Base-by-base conservation (phyloP, 2,329 filamentous ascomycete genomes). In the Periglandula ipomoeae region DNA sequence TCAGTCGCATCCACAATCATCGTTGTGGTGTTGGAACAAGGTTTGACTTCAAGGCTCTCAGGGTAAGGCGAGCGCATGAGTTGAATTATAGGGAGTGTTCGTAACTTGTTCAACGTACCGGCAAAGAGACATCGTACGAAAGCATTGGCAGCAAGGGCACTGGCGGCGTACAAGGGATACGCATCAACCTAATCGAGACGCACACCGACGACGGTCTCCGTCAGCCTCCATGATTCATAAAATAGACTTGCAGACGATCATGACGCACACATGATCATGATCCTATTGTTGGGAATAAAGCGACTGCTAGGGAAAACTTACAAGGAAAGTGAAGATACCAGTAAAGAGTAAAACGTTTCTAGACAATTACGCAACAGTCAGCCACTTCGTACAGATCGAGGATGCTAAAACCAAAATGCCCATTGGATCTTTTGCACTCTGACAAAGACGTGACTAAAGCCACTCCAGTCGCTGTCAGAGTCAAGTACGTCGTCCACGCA, bases 261-360 rank as follows among this genome's bases (percentile, higher is more conserved):
- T 15, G 30, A 13, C 30, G 15, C 3, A 32, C n/a, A 15, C 26
- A n/a, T n/a, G 23, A n/a, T 30, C 15, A 34, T 24, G 22, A 22
- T 17, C 23, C 5, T 7, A 26, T 44, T 30, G 6, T 32, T 34
- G 5, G 26, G 20, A 15, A 34, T 26, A 34, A n/a, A n/a, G n/a
- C n/a, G n/a, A n/a, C n/a, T n/a, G n/a, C n/a, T n/a, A n/a, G n/a
- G 5, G 20, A 9, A 23, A n/a, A 72, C 73, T 68, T 65, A 91
- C 88, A 54, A 94, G 71, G 68, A 94, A 95, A 11, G 89, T 94
- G 65, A 95, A 95, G 55, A 94, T 81, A 46, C 89, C 88, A 49
- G 81, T 84, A 66, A 88, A 96, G 26, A 85, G 81, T 50, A 94
- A 77, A 52, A 95, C 77, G 47, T 80, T 84, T 46, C 86, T 88